phyloP scores from a whole-genome alignment of 2,329 filamentous ascomycete genomes.

The Pleomassaria siparia region DNA sequence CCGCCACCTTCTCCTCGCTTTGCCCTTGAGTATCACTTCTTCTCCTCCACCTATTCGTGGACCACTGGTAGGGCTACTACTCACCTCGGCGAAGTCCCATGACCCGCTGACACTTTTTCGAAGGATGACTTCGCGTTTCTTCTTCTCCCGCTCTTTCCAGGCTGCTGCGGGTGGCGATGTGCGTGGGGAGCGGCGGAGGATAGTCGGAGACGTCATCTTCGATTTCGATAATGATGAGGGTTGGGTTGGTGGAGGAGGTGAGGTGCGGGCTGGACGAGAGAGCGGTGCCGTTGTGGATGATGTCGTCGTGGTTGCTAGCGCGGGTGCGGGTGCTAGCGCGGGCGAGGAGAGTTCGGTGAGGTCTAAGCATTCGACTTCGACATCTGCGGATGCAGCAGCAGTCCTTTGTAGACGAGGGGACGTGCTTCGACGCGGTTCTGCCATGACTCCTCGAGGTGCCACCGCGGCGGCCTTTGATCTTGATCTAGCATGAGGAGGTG shows the following conservation, averaged over 20 bases:
- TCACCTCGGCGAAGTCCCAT: slow-evolving; percentile 34
- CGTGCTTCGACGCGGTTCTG: slow-evolving; percentile 14
- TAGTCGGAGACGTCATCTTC: slow-evolving; percentile 1
- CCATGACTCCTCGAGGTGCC: too few species aligned
- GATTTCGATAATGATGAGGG: neutral
- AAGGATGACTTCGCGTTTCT: slow-evolving; percentile 34
- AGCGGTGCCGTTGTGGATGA: neutral
- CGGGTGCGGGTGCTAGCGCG: neutral
- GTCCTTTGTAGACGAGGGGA: slow-evolving; percentile 22
- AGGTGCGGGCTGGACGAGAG: slow-evolving; percentile 1
- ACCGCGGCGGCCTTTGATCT: too few species aligned
- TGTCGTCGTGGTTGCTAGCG: neutral
- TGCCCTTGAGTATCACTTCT: slow-evolving; percentile 18
- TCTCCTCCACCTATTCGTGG: neutral
- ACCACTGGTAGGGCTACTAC: slow-evolving; percentile 14
- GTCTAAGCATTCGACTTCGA: slow-evolving; percentile 25
- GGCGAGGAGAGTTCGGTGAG: slow-evolving; percentile 18
- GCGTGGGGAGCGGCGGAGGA: slow-evolving; percentile 25
- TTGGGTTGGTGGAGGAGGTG: slow-evolving; percentile 8
- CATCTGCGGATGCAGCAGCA: slow-evolving; percentile 10
- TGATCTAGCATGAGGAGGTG: too few species aligned
- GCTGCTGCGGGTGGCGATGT: slow-evolving; percentile 24
- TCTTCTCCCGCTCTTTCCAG: slow-evolving; percentile 34
- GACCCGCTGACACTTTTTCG: slow-evolving; percentile 35
- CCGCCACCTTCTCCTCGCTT: slow-evolving; percentile 33